Base-by-base conservation (phyloP, 176 grass and related monocot genomes). In the Carex cristatella region DNA sequence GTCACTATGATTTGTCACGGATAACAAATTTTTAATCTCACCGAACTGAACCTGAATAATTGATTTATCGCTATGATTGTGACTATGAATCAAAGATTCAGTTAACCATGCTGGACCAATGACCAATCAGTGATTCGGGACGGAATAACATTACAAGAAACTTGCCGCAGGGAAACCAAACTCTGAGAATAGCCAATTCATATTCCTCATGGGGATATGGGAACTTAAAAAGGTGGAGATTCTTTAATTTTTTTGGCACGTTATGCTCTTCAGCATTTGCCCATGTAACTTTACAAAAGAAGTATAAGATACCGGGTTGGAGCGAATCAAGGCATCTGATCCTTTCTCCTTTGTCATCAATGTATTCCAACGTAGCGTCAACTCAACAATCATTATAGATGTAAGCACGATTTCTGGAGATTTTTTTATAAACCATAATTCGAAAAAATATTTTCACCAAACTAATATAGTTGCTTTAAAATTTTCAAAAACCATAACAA, bases 241-340 rank as follows among this genome's bases (percentile, higher is more conserved):
- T 83, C 81, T 83, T 83, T 40, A 65, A 65, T 31, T 7, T 61
- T 19, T 48, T 53, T 53, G 18, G 27, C 63, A 83, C 63, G 69
- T 69, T 83, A 69, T 83, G 18, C 81, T 83, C 18, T 5, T 18
- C 81, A 56, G 63, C 81, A 69, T 83, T 83, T 69, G 80, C 80
- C 60, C 3, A 68, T 67, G 23, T 28, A 53, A 4, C 38, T 68
- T 83, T 83, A 19, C 23, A 67, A 83, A 46, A 8, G 6, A 46
- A 46, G 44, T 46, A 46, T 8, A 44, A 8, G 7, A 33, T 56
- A 38, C 56, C 46, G 79, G 27, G 15, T 48, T n/a, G 10, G 30
- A 74, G 70, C 44, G 16, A 74, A 74, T 53, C 18, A 53, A 53
- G 46, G 18, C 70, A 54, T 77, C 4, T 77, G 49, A 40, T 40